Conservation (phyloP, 108 stramenopile species). For the Epithemia pelagica region DNA sequence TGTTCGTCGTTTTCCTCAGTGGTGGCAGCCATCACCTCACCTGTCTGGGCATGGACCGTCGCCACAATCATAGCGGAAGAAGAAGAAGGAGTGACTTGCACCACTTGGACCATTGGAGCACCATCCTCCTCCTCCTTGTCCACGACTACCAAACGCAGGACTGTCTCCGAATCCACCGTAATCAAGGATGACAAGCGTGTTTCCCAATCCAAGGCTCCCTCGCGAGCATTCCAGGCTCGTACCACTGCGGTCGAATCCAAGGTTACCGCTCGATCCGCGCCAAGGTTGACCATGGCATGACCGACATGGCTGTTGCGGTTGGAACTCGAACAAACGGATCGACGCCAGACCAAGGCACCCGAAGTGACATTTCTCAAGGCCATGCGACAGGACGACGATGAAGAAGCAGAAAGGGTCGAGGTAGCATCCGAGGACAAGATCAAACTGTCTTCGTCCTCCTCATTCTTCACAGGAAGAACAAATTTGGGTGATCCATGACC, state of each 20-base stretch:
- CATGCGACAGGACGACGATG: conserved; percentile 35
- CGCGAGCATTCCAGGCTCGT: conserved; percentile 36
- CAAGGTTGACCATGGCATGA: conserved; percentile 13
- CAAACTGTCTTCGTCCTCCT: neutral
- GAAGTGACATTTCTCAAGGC: conserved; percentile 37
- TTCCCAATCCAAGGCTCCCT: conserved; percentile 46
- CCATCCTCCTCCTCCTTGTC: no score
- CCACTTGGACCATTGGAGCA: no score
- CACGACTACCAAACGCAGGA: no score
- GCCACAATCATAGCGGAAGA: no score
- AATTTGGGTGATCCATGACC: conserved; percentile 52
- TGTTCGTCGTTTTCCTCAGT: no score
- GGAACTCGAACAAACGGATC: conserved; percentile 47
- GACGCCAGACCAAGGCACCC: conserved; percentile 56
- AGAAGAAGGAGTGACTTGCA: no score
- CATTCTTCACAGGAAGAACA: conserved; percentile 6
- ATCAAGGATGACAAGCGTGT: neutral
- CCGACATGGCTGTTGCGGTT: neutral
- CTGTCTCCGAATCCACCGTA: no score
- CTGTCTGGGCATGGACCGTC: no score
- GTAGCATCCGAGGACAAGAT: conserved; percentile 25
- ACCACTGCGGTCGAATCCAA: conserved; percentile 43
- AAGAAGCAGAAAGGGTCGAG: conserved; percentile 5
- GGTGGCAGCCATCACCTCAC: no score
- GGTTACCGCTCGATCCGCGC: conserved; percentile 9